Evolutionary conservation across 805 yeast genomes (phyloP), one percentile per base, ranked within the genome.

Genomic region (Kodamaea restingae): DNA sequence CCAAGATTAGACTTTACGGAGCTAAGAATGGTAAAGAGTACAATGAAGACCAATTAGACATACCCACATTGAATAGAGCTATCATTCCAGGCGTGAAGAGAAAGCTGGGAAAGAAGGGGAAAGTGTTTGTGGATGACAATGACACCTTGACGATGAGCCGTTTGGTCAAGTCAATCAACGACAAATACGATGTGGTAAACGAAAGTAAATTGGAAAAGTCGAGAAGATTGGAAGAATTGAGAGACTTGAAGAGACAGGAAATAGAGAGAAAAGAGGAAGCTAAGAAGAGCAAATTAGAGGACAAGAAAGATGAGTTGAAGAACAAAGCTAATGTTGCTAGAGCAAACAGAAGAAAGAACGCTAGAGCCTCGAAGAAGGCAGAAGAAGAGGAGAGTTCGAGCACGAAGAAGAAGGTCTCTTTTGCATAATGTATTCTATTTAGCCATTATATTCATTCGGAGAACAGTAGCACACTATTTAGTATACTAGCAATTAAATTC

Each of bases 151-250:
- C 76, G 22, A 54, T 88, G 64, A 76, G 75, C 47, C 73, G 95
- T 60, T 70, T 91, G 43, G 78, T 90, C 38, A 82, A 80, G 47
- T 78, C 83, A 22, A 88, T 93, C 40, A 88, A 88, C 51, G 95
- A 88, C 55, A 77, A 81, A 44, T 73, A 80, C 47, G 97, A 91
- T 45, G 73, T 76, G 31, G 75, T 78, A 7, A 81, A 83, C 51
- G 96, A 90, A 54, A 84, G 95, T 49, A 93, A 88, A 62, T 69
- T 93, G 41, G 98, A 91, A 56, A 87, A 86, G 56, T 81, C 95
- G 0, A 78, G 86, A 55, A 81, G 95, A 61, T 70, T 93, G 35
- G 97, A 91, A 61, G 95, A 86, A 50, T 77, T 91, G 43, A 75
- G 98, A 55, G 96, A 88, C 32, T 68, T 88, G 48, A 87, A 84